Conservation (phyloP, 2,329 filamentous ascomycete species). For the Drechmeria coniospora region DNA sequence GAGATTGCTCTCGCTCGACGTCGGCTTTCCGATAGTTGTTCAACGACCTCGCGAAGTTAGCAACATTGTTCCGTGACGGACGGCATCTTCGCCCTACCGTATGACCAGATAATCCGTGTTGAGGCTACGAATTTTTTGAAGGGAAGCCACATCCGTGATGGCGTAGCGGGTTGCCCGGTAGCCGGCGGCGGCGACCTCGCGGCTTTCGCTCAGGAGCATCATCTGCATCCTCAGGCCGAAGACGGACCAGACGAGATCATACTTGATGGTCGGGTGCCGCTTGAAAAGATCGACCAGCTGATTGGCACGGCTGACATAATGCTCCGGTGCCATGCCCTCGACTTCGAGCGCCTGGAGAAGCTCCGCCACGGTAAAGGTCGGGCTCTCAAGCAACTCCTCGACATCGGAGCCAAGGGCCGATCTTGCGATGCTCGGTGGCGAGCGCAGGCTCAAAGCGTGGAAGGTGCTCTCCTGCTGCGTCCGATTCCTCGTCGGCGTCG, state of each 20-base stretch:
- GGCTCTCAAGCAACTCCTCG: slow-evolving; percentile 65
- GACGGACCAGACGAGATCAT: slow-evolving; percentile 89
- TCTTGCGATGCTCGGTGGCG: slow-evolving; percentile 40
- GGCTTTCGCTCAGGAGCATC: slow-evolving; percentile 88
- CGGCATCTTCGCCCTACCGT: slow-evolving; percentile 13
- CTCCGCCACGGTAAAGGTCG: slow-evolving; percentile 80
- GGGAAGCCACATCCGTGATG: slow-evolving; percentile 78
- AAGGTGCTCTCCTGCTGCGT: slow-evolving; percentile 30
- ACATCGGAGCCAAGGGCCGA: slow-evolving; percentile 44
- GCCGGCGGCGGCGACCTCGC: slow-evolving; percentile 87
- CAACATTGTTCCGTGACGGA: not conserved
- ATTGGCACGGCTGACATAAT: slow-evolving; percentile 88
- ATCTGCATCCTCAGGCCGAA: slow-evolving; percentile 89
- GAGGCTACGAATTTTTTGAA: slow-evolving; percentile 72
- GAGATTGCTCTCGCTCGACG: slow-evolving; percentile 87
- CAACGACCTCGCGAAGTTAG: slow-evolving; percentile 42
- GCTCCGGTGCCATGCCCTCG: slow-evolving; percentile 78
- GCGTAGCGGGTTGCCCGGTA: slow-evolving; percentile 90
- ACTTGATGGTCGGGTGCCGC: slow-evolving; percentile 81
- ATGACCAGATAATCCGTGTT: slow-evolving; percentile 91
- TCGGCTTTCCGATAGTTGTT: slow-evolving; percentile 96
- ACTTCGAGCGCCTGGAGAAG: slow-evolving; percentile 79
- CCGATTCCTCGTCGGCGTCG: slow-evolving; percentile 37
- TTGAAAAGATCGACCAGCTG: slow-evolving; percentile 94
- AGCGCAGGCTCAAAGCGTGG: slow-evolving; percentile 31